These are phyloP conservation scores for Saccharomyces pastorianus DNA, from an alignment of 1,139 yeast genomes.

Conservation along the genomic window DNA sequence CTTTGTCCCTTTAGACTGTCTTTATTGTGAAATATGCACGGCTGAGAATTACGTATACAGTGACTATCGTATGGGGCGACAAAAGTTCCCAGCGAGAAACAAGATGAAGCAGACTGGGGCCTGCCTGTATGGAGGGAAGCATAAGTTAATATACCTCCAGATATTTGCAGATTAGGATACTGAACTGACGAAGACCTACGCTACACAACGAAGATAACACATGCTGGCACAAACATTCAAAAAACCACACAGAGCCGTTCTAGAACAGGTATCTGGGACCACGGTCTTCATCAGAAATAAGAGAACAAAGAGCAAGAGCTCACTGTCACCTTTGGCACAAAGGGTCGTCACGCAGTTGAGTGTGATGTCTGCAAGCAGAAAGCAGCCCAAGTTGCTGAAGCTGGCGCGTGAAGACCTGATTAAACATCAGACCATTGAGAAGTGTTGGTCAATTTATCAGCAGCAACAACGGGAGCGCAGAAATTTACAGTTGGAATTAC, in stretches of 20 bases:
- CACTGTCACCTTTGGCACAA: slow-evolving; percentile 53
- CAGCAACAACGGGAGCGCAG: slow-evolving; percentile 42
- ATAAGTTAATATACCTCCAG: neutral
- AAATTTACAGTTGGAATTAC: slow-evolving; percentile 45
- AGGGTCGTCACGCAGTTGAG: slow-evolving; percentile 68
- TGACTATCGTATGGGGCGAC: neutral
- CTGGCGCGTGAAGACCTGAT: slow-evolving; percentile 73
- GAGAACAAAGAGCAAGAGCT: slow-evolving; percentile 36
- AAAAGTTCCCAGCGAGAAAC: neutral
- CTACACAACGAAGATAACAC: neutral
- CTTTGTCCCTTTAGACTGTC: neutral
- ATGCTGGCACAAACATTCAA: neutral
- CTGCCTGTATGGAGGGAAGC: neutral
- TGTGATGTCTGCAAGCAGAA: slow-evolving; percentile 77
- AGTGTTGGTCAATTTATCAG: slow-evolving; percentile 70
- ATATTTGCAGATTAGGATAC: neutral
- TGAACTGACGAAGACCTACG: neutral
- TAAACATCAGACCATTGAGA: slow-evolving; percentile 74
- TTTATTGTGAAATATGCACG: neutral
- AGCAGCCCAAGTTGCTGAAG: slow-evolving; percentile 75
- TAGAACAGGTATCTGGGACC: neutral
- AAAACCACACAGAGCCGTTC: neutral
- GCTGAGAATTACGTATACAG: neutral
- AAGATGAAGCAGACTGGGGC: neutral
- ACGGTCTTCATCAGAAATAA: slow-evolving; percentile 36